A percentile compares a stretch with the other conserved stretches of the same genome.
Evolutionary conservation across 2,329 filamentous ascomycete genomes (phyloP).

Genomic region (Penicillium decumbens): DNA sequence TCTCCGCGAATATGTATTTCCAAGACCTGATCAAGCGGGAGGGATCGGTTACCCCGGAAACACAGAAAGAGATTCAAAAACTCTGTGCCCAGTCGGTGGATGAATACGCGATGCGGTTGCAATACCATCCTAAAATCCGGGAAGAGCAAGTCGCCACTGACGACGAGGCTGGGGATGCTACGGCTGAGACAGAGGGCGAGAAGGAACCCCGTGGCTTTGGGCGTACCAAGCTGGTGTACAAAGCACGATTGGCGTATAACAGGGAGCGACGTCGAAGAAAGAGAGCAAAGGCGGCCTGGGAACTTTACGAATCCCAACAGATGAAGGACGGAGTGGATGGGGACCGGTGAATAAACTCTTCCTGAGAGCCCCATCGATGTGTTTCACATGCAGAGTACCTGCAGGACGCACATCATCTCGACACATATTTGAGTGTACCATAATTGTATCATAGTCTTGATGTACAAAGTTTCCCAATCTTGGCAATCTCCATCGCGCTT

Average conservation of each 20-base stretch:
- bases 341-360: neutral
- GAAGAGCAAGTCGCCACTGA: neutral
- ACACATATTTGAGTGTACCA: slow-evolving; percentile 1
- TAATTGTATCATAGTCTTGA: neutral
- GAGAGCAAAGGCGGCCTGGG: neutral
- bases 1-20: slow-evolving; percentile 38
- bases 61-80: slow-evolving; percentile 26
- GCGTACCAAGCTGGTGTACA: neutral
- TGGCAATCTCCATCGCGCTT: neutral
- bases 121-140: slow-evolving; percentile 28
- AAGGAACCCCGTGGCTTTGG: neutral
- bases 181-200: neutral
- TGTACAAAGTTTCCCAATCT: neutral
- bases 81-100: slow-evolving; percentile 29
- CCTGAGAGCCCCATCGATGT: neutral
- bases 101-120: slow-evolving; percentile 29
- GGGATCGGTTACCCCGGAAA: slow-evolving; percentile 23
- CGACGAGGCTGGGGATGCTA: neutral
- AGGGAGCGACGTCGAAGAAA: slow-evolving; percentile 3
- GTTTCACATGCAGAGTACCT: neutral
- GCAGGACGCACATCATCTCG: neutral
- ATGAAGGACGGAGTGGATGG: neutral
- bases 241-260: slow-evolving; percentile 5
- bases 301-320: neutral
- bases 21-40: slow-evolving; percentile 34